Conservation (phyloP, 2,329 filamentous ascomycete species). For the Venturiaceae sp. region DNA sequence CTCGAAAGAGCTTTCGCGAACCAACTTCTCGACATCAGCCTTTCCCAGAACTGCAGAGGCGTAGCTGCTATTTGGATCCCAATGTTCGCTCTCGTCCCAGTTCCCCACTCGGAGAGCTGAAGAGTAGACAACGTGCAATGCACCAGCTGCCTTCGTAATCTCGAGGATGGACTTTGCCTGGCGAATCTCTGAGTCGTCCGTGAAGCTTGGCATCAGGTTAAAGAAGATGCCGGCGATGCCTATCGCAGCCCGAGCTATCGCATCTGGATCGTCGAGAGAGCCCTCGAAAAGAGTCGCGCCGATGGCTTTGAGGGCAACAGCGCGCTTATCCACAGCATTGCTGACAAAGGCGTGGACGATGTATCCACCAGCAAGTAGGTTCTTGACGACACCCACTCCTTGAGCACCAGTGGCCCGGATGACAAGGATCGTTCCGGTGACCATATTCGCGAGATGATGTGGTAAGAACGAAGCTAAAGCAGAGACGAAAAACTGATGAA, state of each 20-base stretch:
- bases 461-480: background rate
- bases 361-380: slow-evolving; percentile 18
- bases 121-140: slow-evolving; percentile 22
- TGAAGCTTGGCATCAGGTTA: slow-evolving; percentile 15
- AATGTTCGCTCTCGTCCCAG: slow-evolving; percentile 3
- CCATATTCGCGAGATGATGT: background rate
- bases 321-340: slow-evolving; percentile 16
- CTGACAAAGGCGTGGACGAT: slow-evolving; percentile 24
- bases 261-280: slow-evolving; percentile 19
- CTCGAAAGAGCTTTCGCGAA: background rate
- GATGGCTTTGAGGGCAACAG: slow-evolving; percentile 17
- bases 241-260: slow-evolving; percentile 18
- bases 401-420: slow-evolving; percentile 21
- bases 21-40: slow-evolving; percentile 27
- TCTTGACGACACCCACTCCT: slow-evolving; percentile 13
- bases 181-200: slow-evolving; percentile 13
- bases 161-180: slow-evolving; percentile 14
- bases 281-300: slow-evolving; percentile 22
- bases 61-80: slow-evolving; percentile 6
- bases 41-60: slow-evolving; percentile 27
- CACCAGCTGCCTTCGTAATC: slow-evolving; percentile 21
- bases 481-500: background rate
- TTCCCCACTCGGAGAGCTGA: slow-evolving; percentile 13
- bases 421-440: slow-evolving; percentile 5
- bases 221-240: slow-evolving; percentile 21